These are phyloP conservation scores for Solanum ahanhuiri DNA, from an alignment of 257 asterid genomes.

Conservation along the genomic window DNA sequence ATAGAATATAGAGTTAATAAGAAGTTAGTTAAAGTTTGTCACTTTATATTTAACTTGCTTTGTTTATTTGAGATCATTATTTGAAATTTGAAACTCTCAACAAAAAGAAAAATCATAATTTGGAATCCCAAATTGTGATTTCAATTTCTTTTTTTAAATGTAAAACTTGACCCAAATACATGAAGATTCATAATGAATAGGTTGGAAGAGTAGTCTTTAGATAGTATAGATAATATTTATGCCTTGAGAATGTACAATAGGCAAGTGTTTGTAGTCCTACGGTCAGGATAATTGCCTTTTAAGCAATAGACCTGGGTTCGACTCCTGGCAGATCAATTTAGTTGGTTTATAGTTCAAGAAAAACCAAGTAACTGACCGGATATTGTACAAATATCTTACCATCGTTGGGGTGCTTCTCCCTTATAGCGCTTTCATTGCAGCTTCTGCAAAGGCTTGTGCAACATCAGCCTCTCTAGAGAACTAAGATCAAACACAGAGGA, in stretches of 20 bases:
- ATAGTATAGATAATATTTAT: too few species aligned
- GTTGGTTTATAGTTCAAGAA: too few species aligned
- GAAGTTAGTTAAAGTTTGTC: not conserved
- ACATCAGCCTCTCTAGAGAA: constrained; percentile 62
- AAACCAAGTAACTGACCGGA: not conserved
- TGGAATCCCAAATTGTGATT: too few species aligned
- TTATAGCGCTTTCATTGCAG: constrained; percentile 63
- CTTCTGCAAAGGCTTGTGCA: constrained; percentile 88
- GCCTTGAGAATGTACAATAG: too few species aligned
- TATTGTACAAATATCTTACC: constrained; percentile 30
- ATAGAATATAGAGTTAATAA: too few species aligned
- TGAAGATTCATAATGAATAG: too few species aligned
- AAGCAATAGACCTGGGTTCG: constrained; percentile 99
- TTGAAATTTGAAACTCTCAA: too few species aligned
- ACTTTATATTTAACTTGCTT: not conserved
- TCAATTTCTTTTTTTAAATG: too few species aligned
- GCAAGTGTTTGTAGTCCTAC: not conserved
- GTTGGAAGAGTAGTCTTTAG: too few species aligned
- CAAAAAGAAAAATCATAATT: too few species aligned
- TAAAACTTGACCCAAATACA: too few species aligned
- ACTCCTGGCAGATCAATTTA: constrained; percentile 55
- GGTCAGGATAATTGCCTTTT: constrained; percentile 94
- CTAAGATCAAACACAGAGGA: not conserved
- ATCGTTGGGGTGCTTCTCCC: constrained; percentile 51
- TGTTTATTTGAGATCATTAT: not conserved